Evolutionary conservation across 2,329 filamentous ascomycete genomes (phyloP).

Genomic region (Scytalidium sp.): DNA sequence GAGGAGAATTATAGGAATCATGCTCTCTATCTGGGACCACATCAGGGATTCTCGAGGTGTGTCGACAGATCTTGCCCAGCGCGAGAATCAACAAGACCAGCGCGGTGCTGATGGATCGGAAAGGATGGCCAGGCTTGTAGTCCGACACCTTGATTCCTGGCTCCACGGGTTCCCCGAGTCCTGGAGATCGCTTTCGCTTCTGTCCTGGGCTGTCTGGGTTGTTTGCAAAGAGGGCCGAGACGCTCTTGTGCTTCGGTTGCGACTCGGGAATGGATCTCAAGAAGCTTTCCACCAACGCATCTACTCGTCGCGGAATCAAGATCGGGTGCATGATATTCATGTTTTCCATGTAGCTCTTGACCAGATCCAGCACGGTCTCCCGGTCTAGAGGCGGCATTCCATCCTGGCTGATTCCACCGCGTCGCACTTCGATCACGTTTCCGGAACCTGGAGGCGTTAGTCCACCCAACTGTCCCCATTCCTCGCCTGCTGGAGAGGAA

Average conservation of each 20-base stretch:
- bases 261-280: slow-evolving; percentile 24
- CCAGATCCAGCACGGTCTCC: slow-evolving; percentile 48
- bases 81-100: slow-evolving; percentile 81
- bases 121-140: slow-evolving; percentile 47
- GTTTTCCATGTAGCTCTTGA: slow-evolving; percentile 55
- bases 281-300: slow-evolving; percentile 32
- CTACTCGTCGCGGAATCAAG: slow-evolving; percentile 50
- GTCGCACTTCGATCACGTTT: slow-evolving; percentile 12
- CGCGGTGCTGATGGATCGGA: slow-evolving; percentile 72
- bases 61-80: slow-evolving; percentile 75
- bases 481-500: slow-evolving; percentile 51
- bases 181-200: slow-evolving; percentile 27
- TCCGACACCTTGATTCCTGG: slow-evolving; percentile 18
- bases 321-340: slow-evolving; percentile 66
- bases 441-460: slow-evolving; percentile 20
- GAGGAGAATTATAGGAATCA: slow-evolving; percentile 19
- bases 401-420: slow-evolving; percentile 31
- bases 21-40: slow-evolving; percentile 42
- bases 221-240: slow-evolving; percentile 13
- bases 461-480: slow-evolving; percentile 56
- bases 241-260: slow-evolving; percentile 21
- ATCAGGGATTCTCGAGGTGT: slow-evolving; percentile 53
- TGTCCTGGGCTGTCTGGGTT: slow-evolving; percentile 28
- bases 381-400: slow-evolving; percentile 54
- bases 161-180: slow-evolving; percentile 18